Conservation (phyloP, 2,329 filamentous ascomycete genomes). For the Aspergillus sp. region DNA sequence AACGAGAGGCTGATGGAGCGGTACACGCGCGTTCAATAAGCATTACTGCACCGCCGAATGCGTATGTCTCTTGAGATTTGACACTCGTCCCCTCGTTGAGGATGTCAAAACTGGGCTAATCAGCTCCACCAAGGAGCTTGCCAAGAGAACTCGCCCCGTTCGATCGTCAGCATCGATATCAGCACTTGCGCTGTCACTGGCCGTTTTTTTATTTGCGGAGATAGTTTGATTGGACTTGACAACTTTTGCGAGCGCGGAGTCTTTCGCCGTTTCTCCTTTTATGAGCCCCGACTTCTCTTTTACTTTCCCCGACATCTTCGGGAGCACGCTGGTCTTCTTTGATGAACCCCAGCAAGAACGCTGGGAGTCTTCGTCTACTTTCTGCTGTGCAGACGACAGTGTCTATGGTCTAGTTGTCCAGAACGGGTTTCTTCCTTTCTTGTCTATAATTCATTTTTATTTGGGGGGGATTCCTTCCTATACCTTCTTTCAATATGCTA, state of each 20-base stretch:
- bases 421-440: neutral
- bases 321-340: neutral
- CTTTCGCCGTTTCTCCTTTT: constrained; percentile 10
- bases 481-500: constrained; percentile 31
- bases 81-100: neutral
- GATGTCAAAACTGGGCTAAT: constrained; percentile 9
- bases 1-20: neutral
- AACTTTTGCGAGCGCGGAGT: constrained; percentile 10
- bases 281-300: constrained; percentile 2
- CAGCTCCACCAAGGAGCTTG: constrained; percentile 24
- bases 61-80: neutral
- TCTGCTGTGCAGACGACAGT: constrained; percentile 1
- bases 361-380: neutral
- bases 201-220: constrained; percentile 12
- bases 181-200: constrained; percentile 23
- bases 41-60: neutral
- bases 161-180: constrained; percentile 23
- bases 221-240: constrained; percentile 6
- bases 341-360: neutral
- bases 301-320: neutral
- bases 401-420: constrained; percentile 8
- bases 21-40: too few species aligned
- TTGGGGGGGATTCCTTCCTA: constrained; percentile 22
- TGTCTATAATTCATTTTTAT: constrained; percentile 10
- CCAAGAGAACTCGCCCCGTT: constrained; percentile 25